Base-by-base conservation (phyloP, 2,329 filamentous ascomycete species). In the Davidsoniella eucalypti region DNA sequence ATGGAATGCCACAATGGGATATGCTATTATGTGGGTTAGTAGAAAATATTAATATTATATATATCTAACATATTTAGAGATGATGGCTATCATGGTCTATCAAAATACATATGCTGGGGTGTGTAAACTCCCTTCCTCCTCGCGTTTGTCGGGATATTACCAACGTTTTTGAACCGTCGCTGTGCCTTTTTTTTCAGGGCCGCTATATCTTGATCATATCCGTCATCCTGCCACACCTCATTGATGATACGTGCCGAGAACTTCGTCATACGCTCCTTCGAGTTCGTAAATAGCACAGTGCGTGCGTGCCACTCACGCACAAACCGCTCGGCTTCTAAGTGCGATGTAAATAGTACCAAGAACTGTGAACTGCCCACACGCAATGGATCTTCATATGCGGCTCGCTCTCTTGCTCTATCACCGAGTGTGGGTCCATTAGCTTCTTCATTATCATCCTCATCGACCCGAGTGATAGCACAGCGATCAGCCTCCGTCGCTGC, bases 271-370 rank as follows among this genome's bases (percentile, higher is more conserved):
- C 54, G 49, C 21, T 40, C 47, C 14, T 41, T 39, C 16, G 53
- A 48, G 18, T 52, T 52, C 37, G 44, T 41, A 43, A 54, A 48
- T 14, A 40, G 17, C 8, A 54, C 44, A 18, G 25, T 58, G 23
- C 62, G 62, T 46, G 61, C 58, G 49, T 69, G 67, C 67, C 67
- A 69, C 45, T 55, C 55, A n/a, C 66, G 61, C 42, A 67, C 62
- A 51, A 69, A 69, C 12, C 65, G 59, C 54, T 63, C 59, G 2
- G 65, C 67, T 41, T 65, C 61, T 17, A 54, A 53, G 2, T 61
- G 57, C 16, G 49, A 48, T n/a, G 52, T 52, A 21, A 54, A 54
- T 5, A 49, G 45, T 14, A 54, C 33, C 2, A 49, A 36, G 26
- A 52, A 54, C 39, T 49, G 46, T 7, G 44, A 52, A n/a, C 38